Evolutionary conservation across 2,329 filamentous ascomycete genomes (phyloP).

Genomic region (Fusarium burgessii): DNA sequence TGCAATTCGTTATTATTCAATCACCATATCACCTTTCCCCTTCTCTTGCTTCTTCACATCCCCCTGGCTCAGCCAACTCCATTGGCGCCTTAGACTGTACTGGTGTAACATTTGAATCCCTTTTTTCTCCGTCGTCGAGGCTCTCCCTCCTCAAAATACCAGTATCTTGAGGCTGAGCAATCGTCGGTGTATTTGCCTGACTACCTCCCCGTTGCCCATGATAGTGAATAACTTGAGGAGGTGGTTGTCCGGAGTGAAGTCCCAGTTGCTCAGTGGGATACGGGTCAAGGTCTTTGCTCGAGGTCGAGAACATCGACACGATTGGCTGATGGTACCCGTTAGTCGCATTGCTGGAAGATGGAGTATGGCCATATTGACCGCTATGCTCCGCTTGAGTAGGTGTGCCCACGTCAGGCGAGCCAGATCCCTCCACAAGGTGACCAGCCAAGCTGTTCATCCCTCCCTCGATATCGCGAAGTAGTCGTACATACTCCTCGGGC

Average conservation of each 20-base stretch:
- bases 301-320: conserved; percentile 77
- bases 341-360: conserved; percentile 58
- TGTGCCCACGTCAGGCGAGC: conserved; percentile 67
- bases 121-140: conserved; percentile 58
- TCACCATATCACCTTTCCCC: conserved; percentile 45
- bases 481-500: conserved; percentile 93
- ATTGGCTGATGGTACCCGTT: conserved; percentile 78
- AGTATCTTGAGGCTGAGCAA: conserved; percentile 63
- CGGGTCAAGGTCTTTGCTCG: conserved; percentile 75
- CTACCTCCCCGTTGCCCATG: conserved; percentile 76
- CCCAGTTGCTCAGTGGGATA: conserved; percentile 75
- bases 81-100: conserved; percentile 51
- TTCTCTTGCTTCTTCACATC: conserved; percentile 36
- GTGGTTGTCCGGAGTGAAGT: conserved; percentile 70
- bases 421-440: conserved; percentile 65
- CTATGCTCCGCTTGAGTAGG: conserved; percentile 71
- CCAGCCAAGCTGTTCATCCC: conserved; percentile 81
- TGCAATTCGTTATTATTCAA: conserved; percentile 39
- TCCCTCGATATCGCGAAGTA: conserved; percentile 93
- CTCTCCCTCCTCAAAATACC: conserved; percentile 62
- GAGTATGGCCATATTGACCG: conserved; percentile 60
- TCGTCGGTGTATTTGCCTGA: conserved; percentile 73
- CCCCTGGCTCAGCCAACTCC: conserved; percentile 32
- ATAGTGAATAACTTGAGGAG: conserved; percentile 75
- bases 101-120: conserved; percentile 53